phyloP scores from a whole-genome alignment of 2,329 filamentous ascomycete species.

The Ophiostoma sp. region DNA sequence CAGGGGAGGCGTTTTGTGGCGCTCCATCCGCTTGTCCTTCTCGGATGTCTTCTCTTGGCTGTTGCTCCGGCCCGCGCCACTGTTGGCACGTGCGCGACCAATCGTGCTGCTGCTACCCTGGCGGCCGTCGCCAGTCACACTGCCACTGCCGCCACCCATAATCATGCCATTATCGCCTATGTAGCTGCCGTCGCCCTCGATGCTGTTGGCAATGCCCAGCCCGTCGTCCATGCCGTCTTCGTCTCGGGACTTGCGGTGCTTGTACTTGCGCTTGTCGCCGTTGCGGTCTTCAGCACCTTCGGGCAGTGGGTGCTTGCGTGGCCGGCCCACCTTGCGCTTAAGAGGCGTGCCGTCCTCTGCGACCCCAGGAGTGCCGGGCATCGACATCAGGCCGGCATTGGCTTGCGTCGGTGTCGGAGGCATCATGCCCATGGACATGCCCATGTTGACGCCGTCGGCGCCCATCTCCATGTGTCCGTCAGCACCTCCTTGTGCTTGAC shows the following conservation, averaged over 20 bases:
- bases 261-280: slow-evolving; percentile 61
- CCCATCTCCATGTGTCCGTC: slow-evolving; percentile 12
- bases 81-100: slow-evolving; percentile 1
- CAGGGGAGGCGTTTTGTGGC: slow-evolving; percentile 57
- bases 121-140: slow-evolving; percentile 7
- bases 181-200: slow-evolving; percentile 16
- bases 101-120: slow-evolving; percentile 8
- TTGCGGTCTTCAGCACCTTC: slow-evolving; percentile 49
- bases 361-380: slow-evolving; percentile 48
- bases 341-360: slow-evolving; percentile 44
- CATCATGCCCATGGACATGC: slow-evolving; percentile 4
- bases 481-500: not conserved
- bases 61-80: slow-evolving; percentile 2
- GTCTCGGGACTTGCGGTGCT: slow-evolving; percentile 47
- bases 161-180: not conserved
- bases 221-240: slow-evolving; percentile 47
- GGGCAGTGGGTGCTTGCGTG: slow-evolving; percentile 57
- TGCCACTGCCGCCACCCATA: not conserved
- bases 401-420: slow-evolving; percentile 6
- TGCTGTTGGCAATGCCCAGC: not conserved
- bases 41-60: slow-evolving; percentile 44
- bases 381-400: slow-evolving; percentile 29
- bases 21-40: slow-evolving; percentile 48
- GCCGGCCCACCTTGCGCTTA: slow-evolving; percentile 62
- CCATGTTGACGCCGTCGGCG: not conserved